Conservation (phyloP, 1,284 basidiomycete species). For the Malassezia arunalokei region DNA sequence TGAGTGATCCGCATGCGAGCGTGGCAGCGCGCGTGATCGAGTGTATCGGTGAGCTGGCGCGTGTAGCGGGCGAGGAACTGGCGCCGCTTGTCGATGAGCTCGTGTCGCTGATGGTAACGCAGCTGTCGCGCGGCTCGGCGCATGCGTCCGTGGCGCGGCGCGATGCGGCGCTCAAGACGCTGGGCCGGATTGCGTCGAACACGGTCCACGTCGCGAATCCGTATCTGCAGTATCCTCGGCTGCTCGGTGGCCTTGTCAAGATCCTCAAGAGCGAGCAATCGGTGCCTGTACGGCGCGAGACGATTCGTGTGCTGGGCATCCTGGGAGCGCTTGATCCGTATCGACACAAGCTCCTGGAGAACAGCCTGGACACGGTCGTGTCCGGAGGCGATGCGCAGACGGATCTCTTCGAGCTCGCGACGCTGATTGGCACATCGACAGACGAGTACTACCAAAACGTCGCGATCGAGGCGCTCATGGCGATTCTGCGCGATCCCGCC, state of each 20-base stretch:
- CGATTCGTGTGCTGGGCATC: constrained; percentile 82
- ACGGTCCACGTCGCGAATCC: constrained; percentile 89
- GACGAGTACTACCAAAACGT: constrained; percentile 98
- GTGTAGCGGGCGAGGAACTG: constrained; percentile 86
- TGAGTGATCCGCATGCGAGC: constrained; percentile 68
- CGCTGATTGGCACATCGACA: constrained; percentile 47
- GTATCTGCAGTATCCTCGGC: constrained; percentile 75
- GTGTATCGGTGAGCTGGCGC: constrained; percentile 85
- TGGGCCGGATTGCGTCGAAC: constrained; percentile 89
- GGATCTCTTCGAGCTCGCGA: constrained; percentile 53
- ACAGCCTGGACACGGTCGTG: constrained; percentile 57
- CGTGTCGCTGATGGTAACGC: constrained; percentile 77
- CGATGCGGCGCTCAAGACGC: constrained; percentile 82
- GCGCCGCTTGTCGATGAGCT: constrained; percentile 69
- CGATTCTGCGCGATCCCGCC: constrained; percentile 61
- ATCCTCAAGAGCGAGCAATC: constrained; percentile 74
- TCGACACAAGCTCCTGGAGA: constrained; percentile 69
- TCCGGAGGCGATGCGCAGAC: constrained; percentile 47
- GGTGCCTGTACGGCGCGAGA: constrained; percentile 63
- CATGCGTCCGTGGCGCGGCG: constrained; percentile 48
- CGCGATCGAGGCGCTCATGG: constrained; percentile 77
- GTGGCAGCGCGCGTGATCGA: constrained; percentile 86
- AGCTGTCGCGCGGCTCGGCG: constrained; percentile 58
- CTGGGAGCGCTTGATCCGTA: constrained; percentile 97
- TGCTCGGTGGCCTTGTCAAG: constrained; percentile 73